Percentiles rank a stretch among this genome's conserved stretches.
Evolutionary conservation across 805 yeast genomes (phyloP).

Genomic region (Jamesozyma hellenica): DNA sequence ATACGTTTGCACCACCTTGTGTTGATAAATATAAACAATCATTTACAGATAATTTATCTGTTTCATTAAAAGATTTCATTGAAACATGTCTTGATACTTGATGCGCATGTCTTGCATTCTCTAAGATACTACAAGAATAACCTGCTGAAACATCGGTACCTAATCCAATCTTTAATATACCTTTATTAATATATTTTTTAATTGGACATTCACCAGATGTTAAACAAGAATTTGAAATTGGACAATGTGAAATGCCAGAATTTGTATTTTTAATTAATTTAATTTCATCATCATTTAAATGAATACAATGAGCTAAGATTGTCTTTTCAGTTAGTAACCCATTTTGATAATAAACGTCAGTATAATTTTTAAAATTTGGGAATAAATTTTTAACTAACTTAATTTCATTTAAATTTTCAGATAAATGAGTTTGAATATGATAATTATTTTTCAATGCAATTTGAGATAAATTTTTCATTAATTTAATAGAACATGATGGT

Average conservation of each 20-base stretch:
- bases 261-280: slow-evolving; percentile 41
- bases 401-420: slow-evolving; percentile 71
- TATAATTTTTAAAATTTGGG: slow-evolving; percentile 59
- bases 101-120: slow-evolving; percentile 59
- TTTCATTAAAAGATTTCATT: slow-evolving; percentile 32
- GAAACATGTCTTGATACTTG: slow-evolving; percentile 63
- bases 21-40: slow-evolving; percentile 81
- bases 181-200: slow-evolving; percentile 51
- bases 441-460: slow-evolving; percentile 38
- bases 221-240: slow-evolving; percentile 78
- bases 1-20: slow-evolving; percentile 77
- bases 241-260: slow-evolving; percentile 85
- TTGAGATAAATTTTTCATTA: slow-evolving; percentile 55
- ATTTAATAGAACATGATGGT: slow-evolving; percentile 62
- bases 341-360: slow-evolving; percentile 65
- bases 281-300: slow-evolving; percentile 56
- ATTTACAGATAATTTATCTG: slow-evolving; percentile 42
- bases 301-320: slow-evolving; percentile 83
- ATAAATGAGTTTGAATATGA: slow-evolving; percentile 84
- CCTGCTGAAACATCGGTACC: slow-evolving; percentile 82
- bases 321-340: slow-evolving; percentile 55
- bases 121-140: slow-evolving; percentile 52
- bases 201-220: slow-evolving; percentile 88
- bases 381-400: slow-evolving; percentile 61
- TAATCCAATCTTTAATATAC: slow-evolving; percentile 59